Conservation (phyloP, 257 asterid genomes). For the Thymus mandschuricus region DNA sequence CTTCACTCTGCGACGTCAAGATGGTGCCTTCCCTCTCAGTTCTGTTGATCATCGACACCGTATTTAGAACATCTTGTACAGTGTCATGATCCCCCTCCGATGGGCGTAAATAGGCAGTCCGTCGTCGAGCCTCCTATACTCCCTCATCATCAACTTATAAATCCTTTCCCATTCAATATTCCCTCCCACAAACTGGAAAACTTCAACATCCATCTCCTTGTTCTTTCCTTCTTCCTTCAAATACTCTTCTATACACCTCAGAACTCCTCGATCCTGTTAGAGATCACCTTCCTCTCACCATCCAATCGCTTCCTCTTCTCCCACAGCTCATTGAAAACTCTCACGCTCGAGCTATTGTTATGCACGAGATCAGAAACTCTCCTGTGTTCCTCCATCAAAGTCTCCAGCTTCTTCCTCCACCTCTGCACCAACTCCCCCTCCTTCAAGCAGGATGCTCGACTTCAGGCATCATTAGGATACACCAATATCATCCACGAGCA, state of each 20-base stretch:
- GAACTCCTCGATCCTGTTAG: slow-evolving; percentile 65
- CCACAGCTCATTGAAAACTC: slow-evolving; percentile 25
- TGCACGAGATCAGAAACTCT: slow-evolving; percentile 15
- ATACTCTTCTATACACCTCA: slow-evolving; percentile 48
- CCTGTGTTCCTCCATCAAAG: slow-evolving; percentile 35
- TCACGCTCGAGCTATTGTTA: slow-evolving; percentile 7
- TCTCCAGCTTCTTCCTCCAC: slow-evolving; percentile 48
- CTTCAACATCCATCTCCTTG: slow-evolving; percentile 26
- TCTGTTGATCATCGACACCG: slow-evolving; percentile 56
- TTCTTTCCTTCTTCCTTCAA: slow-evolving; percentile 46
- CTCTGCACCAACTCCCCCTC: slow-evolving; percentile 51
- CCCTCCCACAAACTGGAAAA: slow-evolving; percentile 44
- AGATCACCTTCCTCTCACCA: slow-evolving; percentile 55
- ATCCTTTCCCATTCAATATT: slow-evolving; percentile 64
- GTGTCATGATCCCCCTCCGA: slow-evolving; percentile 53
- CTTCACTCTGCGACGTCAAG: slow-evolving; percentile 96
- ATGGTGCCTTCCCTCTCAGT: slow-evolving; percentile 75
- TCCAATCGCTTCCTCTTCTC: slow-evolving; percentile 43
- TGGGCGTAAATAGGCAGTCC: slow-evolving; percentile 81
- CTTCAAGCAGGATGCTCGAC: slow-evolving; percentile 15
- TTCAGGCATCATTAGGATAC: too few species aligned
- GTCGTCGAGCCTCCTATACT: slow-evolving; percentile 74
- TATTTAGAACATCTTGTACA: slow-evolving; percentile 65
- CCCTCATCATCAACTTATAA: slow-evolving; percentile 68
- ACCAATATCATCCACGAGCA: too few species aligned